Evolutionary conservation across 2,329 filamentous ascomycete genomes (phyloP).

Genomic region (Nothomitra cinnamomea): DNA sequence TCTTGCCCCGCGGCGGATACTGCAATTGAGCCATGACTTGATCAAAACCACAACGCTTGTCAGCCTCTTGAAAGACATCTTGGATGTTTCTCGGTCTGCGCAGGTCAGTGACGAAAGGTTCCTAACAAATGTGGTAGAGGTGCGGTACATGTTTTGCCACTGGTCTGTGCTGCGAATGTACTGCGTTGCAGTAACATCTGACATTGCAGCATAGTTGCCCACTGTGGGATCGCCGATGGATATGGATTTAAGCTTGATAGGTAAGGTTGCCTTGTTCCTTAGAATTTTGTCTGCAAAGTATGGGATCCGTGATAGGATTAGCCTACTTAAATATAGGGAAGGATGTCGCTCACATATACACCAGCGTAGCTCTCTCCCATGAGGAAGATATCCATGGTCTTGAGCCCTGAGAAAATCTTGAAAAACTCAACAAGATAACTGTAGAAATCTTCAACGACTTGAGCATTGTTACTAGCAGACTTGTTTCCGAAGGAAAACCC

Average conservation of each 20-base stretch:
- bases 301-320: constrained; percentile 13
- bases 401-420: constrained; percentile 17
- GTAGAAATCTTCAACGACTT: constrained; percentile 18
- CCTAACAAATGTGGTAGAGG: constrained; percentile 10
- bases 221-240: constrained; percentile 22
- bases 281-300: constrained; percentile 21
- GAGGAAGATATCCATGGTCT: constrained; percentile 19
- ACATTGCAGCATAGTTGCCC: constrained; percentile 21
- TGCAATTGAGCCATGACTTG: constrained; percentile 15
- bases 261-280: constrained; percentile 14
- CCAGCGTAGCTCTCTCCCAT: constrained; percentile 24
- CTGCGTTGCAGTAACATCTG: constrained; percentile 16
- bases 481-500: constrained; percentile 19
- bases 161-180: constrained; percentile 12
- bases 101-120: constrained; percentile 8
- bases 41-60: constrained; percentile 19
- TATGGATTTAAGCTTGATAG: constrained; percentile 20
- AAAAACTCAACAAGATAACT: constrained; percentile 19
- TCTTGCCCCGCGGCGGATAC: constrained; percentile 18
- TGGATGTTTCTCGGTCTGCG: constrained; percentile 17
- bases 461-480: constrained; percentile 15
- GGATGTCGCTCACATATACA: constrained; percentile 13
- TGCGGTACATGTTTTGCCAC: neutral
- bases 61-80: constrained; percentile 17
- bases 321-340: neutral